Conservation (phyloP, 345 rosid genomes). For the Moringa oleifera region DNA sequence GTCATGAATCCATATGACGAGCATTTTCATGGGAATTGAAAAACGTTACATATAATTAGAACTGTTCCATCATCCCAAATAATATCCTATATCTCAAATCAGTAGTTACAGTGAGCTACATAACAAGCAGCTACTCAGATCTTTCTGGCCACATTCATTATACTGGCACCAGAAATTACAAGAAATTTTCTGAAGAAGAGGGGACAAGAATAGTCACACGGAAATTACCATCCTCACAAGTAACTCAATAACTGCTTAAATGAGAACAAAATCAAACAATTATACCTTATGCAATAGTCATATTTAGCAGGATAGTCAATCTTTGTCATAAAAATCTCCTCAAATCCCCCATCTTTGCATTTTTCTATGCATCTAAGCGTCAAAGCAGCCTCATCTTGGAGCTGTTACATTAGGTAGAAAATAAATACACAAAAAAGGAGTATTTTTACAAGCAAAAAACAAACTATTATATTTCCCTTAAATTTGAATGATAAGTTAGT, state of each 20-base stretch:
- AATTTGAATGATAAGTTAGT: slow-evolving; percentile 4
- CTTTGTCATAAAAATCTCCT: slow-evolving; percentile 69
- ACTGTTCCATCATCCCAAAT: too few relatives aligned
- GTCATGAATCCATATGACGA: not conserved
- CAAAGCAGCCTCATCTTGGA: slow-evolving; percentile 68
- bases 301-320: slow-evolving; percentile 74
- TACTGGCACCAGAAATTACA: too few relatives aligned
- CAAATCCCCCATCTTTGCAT: slow-evolving; percentile 72
- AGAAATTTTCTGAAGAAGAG: too few relatives aligned
- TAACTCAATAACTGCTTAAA: not conserved
- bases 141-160: too few relatives aligned
- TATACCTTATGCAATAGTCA: slow-evolving; percentile 71
- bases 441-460: slow-evolving; percentile 2
- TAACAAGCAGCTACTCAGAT: too few relatives aligned
- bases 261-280: not conserved
- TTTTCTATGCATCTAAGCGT: slow-evolving; percentile 64
- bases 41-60: too few relatives aligned
- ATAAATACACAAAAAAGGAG: not conserved
- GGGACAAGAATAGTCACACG: too few relatives aligned
- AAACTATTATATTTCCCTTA: not conserved
- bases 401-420: slow-evolving; percentile 42
- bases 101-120: too few relatives aligned
- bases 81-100: too few relatives aligned
- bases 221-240: too few relatives aligned
- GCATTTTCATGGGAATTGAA: not conserved